phyloP scores from a whole-genome alignment of 1,284 basidiomycete species.

The Schizophyllum commune region DNA sequence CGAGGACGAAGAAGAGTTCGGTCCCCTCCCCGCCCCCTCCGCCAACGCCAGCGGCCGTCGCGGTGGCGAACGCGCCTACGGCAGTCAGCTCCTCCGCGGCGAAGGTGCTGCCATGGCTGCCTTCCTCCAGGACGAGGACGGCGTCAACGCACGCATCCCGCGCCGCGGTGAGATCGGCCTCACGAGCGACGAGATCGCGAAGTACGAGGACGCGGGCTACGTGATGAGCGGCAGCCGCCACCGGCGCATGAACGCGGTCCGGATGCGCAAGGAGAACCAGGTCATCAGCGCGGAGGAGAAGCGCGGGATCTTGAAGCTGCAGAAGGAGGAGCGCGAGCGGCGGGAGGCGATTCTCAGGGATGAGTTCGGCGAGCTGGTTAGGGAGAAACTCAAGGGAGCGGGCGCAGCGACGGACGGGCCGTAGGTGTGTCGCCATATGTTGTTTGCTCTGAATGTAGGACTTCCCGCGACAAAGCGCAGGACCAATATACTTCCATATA shows the following conservation, averaged over 20 bases:
- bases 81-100: conserved; percentile 82
- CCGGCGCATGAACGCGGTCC: conserved; percentile 93
- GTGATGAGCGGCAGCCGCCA: conserved; percentile 97
- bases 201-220: conserved; percentile 87
- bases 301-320: conserved; percentile 85
- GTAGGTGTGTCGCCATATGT: background rate
- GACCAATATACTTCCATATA: no score
- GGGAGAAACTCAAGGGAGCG: conserved; percentile 57
- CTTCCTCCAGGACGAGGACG: conserved; percentile 87
- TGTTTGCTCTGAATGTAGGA: no score
- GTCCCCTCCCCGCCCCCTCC: conserved; percentile 49
- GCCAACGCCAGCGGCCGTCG: conserved; percentile 39
- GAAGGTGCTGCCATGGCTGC: conserved; percentile 97
- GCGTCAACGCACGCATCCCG: conserved; percentile 85
- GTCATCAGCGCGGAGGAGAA: conserved; percentile 98
- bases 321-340: conserved; percentile 87
- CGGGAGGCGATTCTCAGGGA: conserved; percentile 77
- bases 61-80: conserved; percentile 70
- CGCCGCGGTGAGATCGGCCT: conserved; percentile 98
- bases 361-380: conserved; percentile 76
- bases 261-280: conserved; percentile 91
- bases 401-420: conserved; percentile 5
- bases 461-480: no score
- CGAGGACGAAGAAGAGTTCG: conserved; percentile 32
- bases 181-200: conserved; percentile 78